Percentiles rank a stretch among this genome's conserved stretches.
Evolutionary conservation across 2,329 filamentous ascomycete genomes (phyloP).

Genomic region (Furcasterigmium furcatum): DNA sequence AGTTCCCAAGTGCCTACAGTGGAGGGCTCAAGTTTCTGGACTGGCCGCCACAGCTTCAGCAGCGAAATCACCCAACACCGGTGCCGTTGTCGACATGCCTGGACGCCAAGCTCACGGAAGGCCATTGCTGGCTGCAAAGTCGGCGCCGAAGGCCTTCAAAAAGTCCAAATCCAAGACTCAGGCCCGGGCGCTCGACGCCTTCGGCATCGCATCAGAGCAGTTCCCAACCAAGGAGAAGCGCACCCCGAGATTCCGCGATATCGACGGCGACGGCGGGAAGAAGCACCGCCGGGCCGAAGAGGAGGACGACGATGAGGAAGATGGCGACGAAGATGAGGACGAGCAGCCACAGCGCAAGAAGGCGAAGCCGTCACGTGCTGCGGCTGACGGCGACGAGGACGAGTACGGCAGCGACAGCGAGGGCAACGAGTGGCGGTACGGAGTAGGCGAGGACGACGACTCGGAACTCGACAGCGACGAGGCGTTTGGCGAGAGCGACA

Average conservation of each 20-base stretch:
- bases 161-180: slow-evolving; percentile 44
- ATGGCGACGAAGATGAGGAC: slow-evolving; percentile 48
- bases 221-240: slow-evolving; percentile 43
- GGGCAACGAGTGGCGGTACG: slow-evolving; percentile 81
- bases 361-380: slow-evolving; percentile 36
- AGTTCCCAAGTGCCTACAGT: no score
- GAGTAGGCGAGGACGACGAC: slow-evolving; percentile 58
- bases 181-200: slow-evolving; percentile 53
- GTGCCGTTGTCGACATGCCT: slow-evolving; percentile 37
- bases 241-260: slow-evolving; percentile 47
- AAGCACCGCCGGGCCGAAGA: slow-evolving; percentile 13
- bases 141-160: slow-evolving; percentile 30
- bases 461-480: slow-evolving; percentile 68
- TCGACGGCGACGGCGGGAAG: slow-evolving; percentile 37
- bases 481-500: slow-evolving; percentile 84
- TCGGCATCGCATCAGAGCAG: slow-evolving; percentile 53
- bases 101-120: slow-evolving; percentile 58
- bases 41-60: neutral
- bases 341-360: slow-evolving; percentile 44
- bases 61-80: neutral
- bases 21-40: no score
- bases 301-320: slow-evolving; percentile 30
- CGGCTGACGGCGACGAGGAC: slow-evolving; percentile 50
- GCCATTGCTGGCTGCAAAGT: slow-evolving; percentile 36
- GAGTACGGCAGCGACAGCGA: slow-evolving; percentile 82